A percentile compares a stretch with the other conserved stretches of the same genome.
Conservation (phyloP, 2,329 filamentous ascomycete genomes). For the Cryphonectria parasitica region DNA sequence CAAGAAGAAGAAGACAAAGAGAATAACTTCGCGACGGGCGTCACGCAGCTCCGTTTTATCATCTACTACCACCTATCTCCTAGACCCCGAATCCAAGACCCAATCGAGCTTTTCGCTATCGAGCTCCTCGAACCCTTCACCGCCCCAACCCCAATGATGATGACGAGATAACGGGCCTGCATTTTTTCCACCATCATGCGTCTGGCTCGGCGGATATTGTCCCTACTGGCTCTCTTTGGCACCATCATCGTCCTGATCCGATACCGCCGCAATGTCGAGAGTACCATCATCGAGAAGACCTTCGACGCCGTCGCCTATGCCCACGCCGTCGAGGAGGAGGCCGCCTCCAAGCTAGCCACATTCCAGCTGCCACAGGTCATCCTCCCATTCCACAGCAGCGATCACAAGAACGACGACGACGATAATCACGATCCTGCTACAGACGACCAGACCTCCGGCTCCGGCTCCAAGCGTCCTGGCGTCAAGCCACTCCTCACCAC, state of each 20-base stretch:
- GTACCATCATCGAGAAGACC: conserved; percentile 28
- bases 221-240: conserved; percentile 24
- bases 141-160: conserved; percentile 21
- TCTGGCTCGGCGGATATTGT: conserved; percentile 25
- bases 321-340: conserved; percentile 27
- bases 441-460: background rate
- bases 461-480: conserved; percentile 8
- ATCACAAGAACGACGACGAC: conserved; percentile 10
- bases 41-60: background rate
- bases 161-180: conserved; percentile 21
- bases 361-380: conserved; percentile 28
- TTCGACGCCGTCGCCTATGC: conserved; percentile 25
- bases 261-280: conserved; percentile 28
- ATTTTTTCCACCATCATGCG: conserved; percentile 19
- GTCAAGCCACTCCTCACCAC: conserved; percentile 14
- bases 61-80: background rate
- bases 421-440: background rate
- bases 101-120: background rate
- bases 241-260: conserved; percentile 26
- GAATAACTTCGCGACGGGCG: background rate
- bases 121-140: background rate
- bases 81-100: background rate
- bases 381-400: conserved; percentile 22
- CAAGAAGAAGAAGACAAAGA: background rate
- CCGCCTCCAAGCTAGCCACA: conserved; percentile 21